Conservation (phyloP, 306 rosid genomes). For the Cucumis sativus region Cucumber_9930_V3 NC_026655.2:27084501-27085000, state of each 20-base stretch:
- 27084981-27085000: background rate
- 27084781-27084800: background rate
- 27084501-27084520: background rate
- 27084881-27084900: slow-evolving; percentile 55
- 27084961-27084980: slow-evolving; percentile 35
- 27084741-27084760: background rate
- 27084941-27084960: slow-evolving; percentile 18
- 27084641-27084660: background rate
- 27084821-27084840: background rate
- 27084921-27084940: slow-evolving; percentile 23
- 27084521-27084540: background rate
- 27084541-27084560: background rate
- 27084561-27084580: background rate
- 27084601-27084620: background rate
- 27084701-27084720: background rate
- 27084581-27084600: background rate
- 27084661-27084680: background rate
- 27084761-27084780: background rate
- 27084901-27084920: slow-evolving; percentile 94
- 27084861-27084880: slow-evolving; percentile 44
- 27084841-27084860: background rate
- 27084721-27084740: background rate
- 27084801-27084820: background rate
- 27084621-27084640: background rate
- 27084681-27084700: background rate